A percentile compares a stretch with the other conserved stretches of the same genome.
Evolutionary conservation across 2,329 filamentous ascomycete species (phyloP).

Genomic region (Lasiodiplodia gonubiensis): DNA sequence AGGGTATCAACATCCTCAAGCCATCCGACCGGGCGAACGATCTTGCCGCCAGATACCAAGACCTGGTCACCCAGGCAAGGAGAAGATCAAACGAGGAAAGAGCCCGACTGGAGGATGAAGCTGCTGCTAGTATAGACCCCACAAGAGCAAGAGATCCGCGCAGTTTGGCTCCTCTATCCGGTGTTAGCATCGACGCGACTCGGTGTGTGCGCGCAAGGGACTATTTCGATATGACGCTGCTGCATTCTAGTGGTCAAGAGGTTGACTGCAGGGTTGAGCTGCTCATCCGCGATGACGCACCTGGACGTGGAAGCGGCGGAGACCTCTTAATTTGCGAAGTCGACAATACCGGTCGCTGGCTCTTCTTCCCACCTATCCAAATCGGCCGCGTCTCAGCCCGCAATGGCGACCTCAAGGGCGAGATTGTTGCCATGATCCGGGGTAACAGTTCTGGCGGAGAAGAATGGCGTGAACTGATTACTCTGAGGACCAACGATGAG

Average conservation of each 20-base stretch:
- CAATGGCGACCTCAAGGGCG: conserved; percentile 70
- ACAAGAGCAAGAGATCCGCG: conserved; percentile 79
- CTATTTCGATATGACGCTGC: conserved; percentile 82
- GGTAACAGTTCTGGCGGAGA: conserved; percentile 65
- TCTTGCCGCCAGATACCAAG: conserved; percentile 68
- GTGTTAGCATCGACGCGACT: conserved; percentile 73
- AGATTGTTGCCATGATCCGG: conserved; percentile 87
- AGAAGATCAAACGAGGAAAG: conserved; percentile 75
- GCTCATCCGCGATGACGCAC: conserved; percentile 79
- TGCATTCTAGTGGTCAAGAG: conserved; percentile 87
- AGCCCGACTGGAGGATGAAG: conserved; percentile 80
- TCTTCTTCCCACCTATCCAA: conserved; percentile 90
- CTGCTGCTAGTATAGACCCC: conserved; percentile 81
- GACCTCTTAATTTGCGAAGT: conserved; percentile 93
- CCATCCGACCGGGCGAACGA: conserved; percentile 64
- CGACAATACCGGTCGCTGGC: conserved; percentile 76
- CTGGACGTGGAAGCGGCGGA: conserved; percentile 69
- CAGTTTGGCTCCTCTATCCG: conserved; percentile 73
- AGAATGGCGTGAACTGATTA: conserved; percentile 85
- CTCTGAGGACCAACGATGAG: conserved; percentile 76
- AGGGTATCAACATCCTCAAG: conserved; percentile 64
- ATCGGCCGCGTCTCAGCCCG: conserved; percentile 77
- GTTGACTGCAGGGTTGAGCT: conserved; percentile 89
- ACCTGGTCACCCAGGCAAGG: conserved; percentile 76
- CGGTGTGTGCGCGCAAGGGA: conserved; percentile 90